phyloP scores from a whole-genome alignment of 768 basidiomycete genomes.

The Tubosaeta sp. region DNA sequence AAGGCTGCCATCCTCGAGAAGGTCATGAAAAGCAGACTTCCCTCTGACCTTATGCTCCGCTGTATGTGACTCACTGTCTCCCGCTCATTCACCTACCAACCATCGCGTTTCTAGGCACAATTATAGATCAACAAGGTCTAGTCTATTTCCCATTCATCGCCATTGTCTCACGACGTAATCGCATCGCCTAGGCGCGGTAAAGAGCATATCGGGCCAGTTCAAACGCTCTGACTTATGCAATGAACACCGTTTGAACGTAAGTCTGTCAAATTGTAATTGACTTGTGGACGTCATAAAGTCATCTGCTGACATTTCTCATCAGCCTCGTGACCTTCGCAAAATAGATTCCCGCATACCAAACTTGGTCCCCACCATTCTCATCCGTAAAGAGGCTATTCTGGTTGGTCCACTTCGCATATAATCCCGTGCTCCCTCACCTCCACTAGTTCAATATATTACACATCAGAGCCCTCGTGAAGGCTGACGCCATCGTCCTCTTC shows the following conservation, averaged over 20 bases:
- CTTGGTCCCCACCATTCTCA: slow-evolving; percentile 90
- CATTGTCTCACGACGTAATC: slow-evolving; percentile 26
- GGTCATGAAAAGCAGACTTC: slow-evolving; percentile 82
- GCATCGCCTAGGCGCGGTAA: slow-evolving; percentile 63
- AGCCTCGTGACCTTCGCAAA: slow-evolving; percentile 93
- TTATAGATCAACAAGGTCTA: slow-evolving; percentile 79
- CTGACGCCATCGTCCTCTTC: slow-evolving; percentile 87
- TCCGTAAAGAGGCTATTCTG: slow-evolving; percentile 82
- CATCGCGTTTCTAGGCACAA: slow-evolving; percentile 57
- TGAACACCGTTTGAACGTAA: slow-evolving; percentile 87
- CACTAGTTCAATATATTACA: slow-evolving; percentile 86
- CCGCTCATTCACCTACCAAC: slow-evolving; percentile 8
- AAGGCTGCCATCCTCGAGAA: slow-evolving; percentile 76
- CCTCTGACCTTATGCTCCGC: slow-evolving; percentile 85
- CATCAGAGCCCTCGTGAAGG: slow-evolving; percentile 91
- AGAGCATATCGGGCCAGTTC: slow-evolving; percentile 85
- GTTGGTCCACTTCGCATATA: slow-evolving; percentile 39
- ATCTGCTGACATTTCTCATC: slow-evolving; percentile 22
- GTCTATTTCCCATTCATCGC: slow-evolving; percentile 14
- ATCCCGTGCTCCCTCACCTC: slow-evolving; percentile 10
- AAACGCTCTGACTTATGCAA: slow-evolving; percentile 85
- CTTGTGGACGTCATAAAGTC: slow-evolving; percentile 15
- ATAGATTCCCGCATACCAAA: slow-evolving; percentile 94
- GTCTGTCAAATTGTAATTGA: slow-evolving; percentile 27
- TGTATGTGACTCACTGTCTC: slow-evolving; percentile 51